These are phyloP conservation scores for Trichosporon asahii DNA, from an alignment of 1,284 basidiomycete genomes.

Conservation along the genomic window DNA sequence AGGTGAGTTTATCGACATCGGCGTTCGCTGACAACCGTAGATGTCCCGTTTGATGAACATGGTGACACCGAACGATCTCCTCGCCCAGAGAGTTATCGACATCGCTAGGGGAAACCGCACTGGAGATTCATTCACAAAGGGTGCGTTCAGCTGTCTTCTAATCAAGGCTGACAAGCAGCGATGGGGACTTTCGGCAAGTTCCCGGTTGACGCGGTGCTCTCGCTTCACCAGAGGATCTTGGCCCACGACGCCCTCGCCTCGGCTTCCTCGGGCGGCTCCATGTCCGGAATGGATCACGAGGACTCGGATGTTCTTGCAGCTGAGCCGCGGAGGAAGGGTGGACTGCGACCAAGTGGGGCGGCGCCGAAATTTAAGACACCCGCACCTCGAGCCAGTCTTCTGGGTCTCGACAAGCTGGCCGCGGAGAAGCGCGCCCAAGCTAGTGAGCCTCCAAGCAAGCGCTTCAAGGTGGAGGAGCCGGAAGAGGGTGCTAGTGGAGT, in stretches of 20 bases:
- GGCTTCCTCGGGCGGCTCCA: neutral
- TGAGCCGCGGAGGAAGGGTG: constrained; percentile 69
- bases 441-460: constrained; percentile 59
- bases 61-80: constrained; percentile 74
- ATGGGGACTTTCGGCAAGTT: constrained; percentile 82
- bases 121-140: constrained; percentile 62
- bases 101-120: constrained; percentile 68
- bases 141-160: constrained; percentile 45
- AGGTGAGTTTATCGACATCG: constrained; percentile 32
- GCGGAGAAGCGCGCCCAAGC: constrained; percentile 72
- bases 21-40: constrained; percentile 46
- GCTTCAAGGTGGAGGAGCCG: constrained; percentile 57
- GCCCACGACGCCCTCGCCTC: constrained; percentile 57
- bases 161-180: constrained; percentile 55
- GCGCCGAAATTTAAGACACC: constrained; percentile 73
- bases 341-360: constrained; percentile 64
- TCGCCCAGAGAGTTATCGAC: constrained; percentile 72
- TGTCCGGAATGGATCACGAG: constrained; percentile 67
- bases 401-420: constrained; percentile 82
- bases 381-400: constrained; percentile 66
- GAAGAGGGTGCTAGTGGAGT: constrained; percentile 54
- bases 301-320: constrained; percentile 76
- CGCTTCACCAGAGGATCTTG: constrained; percentile 60
- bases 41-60: constrained; percentile 73
- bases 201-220: constrained; percentile 61